Percentiles rank a stretch among this genome's conserved stretches.
These are phyloP conservation scores for Paraurostyla sp. DNA, from an alignment of 73 alveolate genomes.

Conservation along the genomic window DNA sequence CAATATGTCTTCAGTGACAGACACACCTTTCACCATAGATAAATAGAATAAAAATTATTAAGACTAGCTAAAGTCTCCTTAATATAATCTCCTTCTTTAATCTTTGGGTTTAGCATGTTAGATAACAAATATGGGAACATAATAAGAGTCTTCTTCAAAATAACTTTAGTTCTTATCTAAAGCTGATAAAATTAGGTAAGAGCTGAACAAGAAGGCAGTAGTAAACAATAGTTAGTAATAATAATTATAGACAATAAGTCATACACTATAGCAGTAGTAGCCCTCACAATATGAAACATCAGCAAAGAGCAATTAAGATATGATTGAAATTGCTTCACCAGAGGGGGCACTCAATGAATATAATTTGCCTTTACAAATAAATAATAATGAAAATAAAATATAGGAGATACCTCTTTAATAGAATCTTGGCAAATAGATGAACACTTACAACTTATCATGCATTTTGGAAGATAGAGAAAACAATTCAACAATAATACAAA, in stretches of 20 bases:
- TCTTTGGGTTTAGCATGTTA: conserved; percentile 7
- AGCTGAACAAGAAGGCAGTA: neutral
- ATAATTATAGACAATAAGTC: too few species aligned
- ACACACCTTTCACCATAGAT: conserved; percentile 9
- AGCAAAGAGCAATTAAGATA: neutral
- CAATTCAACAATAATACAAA: conserved; percentile 15
- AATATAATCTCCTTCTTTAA: neutral
- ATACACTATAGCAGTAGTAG: neutral
- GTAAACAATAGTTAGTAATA: too few species aligned
- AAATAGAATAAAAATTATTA: conserved; percentile 1
- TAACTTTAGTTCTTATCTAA: neutral
- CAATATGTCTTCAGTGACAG: neutral
- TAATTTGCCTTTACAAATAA: neutral
- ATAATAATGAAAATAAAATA: too few species aligned
- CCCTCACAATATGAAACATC: neutral
- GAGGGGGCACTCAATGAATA: neutral
- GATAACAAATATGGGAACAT: neutral
- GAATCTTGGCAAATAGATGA: neutral
- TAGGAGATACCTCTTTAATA: neutral
- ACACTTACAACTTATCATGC: neutral
- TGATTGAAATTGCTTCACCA: conserved; percentile 55
- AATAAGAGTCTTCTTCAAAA: neutral
- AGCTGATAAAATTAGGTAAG: conserved; percentile 37
- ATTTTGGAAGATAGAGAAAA: conserved; percentile 46
- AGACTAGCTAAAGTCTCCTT: conserved; percentile 34